These are phyloP conservation scores for Phytomonas sp. DNA, from an alignment of 208 protist species.

Conservation along the genomic window DNA sequence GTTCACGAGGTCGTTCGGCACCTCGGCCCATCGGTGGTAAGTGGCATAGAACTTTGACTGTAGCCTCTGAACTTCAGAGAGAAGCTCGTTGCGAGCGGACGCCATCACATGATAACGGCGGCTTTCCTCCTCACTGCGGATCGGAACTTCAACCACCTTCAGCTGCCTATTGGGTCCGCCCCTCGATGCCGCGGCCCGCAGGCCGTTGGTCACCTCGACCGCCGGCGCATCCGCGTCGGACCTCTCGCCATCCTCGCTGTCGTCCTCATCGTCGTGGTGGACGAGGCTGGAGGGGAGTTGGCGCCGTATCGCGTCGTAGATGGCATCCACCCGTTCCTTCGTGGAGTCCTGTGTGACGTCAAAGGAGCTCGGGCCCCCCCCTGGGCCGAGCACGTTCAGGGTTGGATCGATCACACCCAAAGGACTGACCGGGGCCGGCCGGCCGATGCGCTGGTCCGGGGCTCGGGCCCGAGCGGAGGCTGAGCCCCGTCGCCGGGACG, in stretches of 20 bases:
- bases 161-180: background rate
- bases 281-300: slow-evolving; percentile 45
- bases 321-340: slow-evolving; percentile 20
- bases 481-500: background rate
- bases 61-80: slow-evolving; percentile 64
- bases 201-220: background rate
- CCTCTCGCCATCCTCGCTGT: slow-evolving; percentile 19
- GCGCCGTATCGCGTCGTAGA: slow-evolving; percentile 46
- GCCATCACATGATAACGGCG: slow-evolving; percentile 35
- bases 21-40: slow-evolving; percentile 79
- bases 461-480: too few relatives aligned
- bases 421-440: too few relatives aligned
- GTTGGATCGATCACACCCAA: too few relatives aligned
- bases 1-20: slow-evolving; percentile 48
- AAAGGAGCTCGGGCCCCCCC: slow-evolving; percentile 20
- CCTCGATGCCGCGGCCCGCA: background rate
- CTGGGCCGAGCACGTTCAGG: background rate
- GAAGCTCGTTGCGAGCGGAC: slow-evolving; percentile 56
- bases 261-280: slow-evolving; percentile 22
- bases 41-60: slow-evolving; percentile 67
- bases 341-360: slow-evolving; percentile 60
- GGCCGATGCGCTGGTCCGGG: background rate
- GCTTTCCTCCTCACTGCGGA: slow-evolving; percentile 40
- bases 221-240: slow-evolving; percentile 5
- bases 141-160: slow-evolving; percentile 29